Base-by-base conservation (phyloP, 2,329 filamentous ascomycete genomes). In the Phyllosticta capitalensis region DNA sequence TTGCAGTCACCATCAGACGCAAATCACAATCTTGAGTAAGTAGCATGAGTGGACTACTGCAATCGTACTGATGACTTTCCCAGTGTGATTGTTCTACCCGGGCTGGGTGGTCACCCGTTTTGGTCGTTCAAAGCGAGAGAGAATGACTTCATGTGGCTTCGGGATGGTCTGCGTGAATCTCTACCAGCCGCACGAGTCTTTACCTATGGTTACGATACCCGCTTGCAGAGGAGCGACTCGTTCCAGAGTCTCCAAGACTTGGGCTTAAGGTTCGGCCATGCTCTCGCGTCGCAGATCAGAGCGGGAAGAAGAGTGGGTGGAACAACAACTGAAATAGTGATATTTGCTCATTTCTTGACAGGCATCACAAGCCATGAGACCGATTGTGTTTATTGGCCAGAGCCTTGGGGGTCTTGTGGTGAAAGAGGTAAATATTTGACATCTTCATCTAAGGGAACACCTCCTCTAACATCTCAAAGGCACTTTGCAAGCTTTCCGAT, bases 111-210 rank as follows among this genome's bases (percentile, higher is more conserved):
- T 10, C 67, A 71, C 57, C 67, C 68, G 1, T 72, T 66, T 50
- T 66, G 64, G 3, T 72, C 70, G 1, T 72, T 71, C 60, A 69
- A 69, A 54, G 65, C 67, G 28, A 61, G 60, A 54, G 60, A 54
- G 9, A 64, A 64, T 2, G 14, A 49, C 7, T 60, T 67, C 51
- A 69, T 70, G 68, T 71, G 69, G 69, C 61, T 71, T 17, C 64
- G 66, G 20, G 69, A 71, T 58, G 30, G 64, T 0, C 65, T 71
- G 3, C 63, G 65, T 1, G 26, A 59, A 9, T 62, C 70, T 56
- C 21, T 70, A 14, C 55, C 60, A 5, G 53, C 28, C 1, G 65
- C 64, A 6, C 62, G 68, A 12, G 62, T 71, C 1, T 61, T 70
- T 30, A 65, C 62, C 9, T 70, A 67, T 58, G 68, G 69, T n/a